Evolutionary conservation across 169 alveolate species (phyloP).

Genomic region (Amoebophrya sp.): DNA sequence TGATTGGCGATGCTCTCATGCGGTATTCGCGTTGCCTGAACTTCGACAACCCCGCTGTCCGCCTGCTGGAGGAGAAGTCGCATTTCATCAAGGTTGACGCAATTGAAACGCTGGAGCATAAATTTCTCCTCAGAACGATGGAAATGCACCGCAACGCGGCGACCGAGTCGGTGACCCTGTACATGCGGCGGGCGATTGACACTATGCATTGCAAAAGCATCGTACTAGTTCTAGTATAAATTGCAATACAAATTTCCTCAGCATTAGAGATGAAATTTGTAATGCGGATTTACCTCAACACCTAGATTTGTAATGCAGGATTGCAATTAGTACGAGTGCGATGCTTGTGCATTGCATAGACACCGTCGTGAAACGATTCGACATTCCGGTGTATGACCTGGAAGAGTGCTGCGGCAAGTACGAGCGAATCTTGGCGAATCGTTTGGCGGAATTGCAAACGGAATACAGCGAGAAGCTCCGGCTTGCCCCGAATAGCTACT

Average conservation of each 20-base stretch:
- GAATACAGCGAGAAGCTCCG: neutral
- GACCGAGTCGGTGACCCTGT: neutral
- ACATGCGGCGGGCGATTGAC: neutral
- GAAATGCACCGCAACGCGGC: neutral
- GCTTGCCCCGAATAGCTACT: too few relatives aligned
- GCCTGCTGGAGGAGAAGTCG: neutral
- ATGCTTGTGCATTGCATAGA: too few relatives aligned
- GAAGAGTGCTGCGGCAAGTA: neutral
- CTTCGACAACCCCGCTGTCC: neutral
- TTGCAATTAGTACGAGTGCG: too few relatives aligned
- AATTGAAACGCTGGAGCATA: conserved; percentile 14
- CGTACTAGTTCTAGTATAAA: too few relatives aligned
- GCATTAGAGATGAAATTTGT: too few relatives aligned
- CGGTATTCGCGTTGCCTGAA: neutral
- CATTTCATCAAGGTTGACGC: neutral
- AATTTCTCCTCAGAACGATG: neutral
- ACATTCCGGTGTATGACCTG: neutral
- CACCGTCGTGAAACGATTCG: neutral
- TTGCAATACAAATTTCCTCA: too few relatives aligned
- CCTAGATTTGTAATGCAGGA: too few relatives aligned
- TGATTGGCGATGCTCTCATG: neutral
- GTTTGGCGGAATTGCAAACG: neutral
- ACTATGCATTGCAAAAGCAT: too few relatives aligned
- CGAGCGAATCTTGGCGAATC: neutral
- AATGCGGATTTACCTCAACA: too few relatives aligned